Evolutionary conservation across 2,329 filamentous ascomycete genomes (phyloP).

Genomic region (Mycosphaerella sp.): DNA sequence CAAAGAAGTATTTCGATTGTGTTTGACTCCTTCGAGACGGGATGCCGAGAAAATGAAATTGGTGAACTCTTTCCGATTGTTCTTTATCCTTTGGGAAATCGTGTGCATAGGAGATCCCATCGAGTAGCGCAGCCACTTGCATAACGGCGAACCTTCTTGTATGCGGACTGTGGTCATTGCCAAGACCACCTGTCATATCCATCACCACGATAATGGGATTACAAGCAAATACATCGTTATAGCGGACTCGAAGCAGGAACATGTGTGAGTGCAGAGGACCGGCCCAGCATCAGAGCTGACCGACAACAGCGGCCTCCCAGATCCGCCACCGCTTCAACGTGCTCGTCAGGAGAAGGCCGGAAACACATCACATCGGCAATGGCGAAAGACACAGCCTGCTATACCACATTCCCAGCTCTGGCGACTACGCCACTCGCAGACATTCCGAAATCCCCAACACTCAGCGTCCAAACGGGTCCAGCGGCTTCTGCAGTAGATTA

Average conservation of each 20-base stretch:
- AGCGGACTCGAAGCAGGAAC: neutral
- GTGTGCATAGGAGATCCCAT: too few relatives aligned
- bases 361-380: conserved; percentile 7
- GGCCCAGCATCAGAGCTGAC: neutral
- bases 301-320: conserved; percentile 8
- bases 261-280: conserved; percentile 1
- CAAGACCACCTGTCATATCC: neutral
- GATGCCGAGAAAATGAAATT: too few relatives aligned
- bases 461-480: neutral
- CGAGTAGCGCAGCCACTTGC: too few relatives aligned
- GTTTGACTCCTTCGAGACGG: too few relatives aligned
- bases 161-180: neutral
- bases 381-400: conserved; percentile 10
- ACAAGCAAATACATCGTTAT: neutral
- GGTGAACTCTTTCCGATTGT: too few relatives aligned
- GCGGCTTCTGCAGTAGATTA: conserved; percentile 3
- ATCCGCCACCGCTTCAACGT: conserved; percentile 14
- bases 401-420: conserved; percentile 9
- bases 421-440: conserved; percentile 1
- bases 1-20: too few relatives aligned
- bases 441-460: neutral
- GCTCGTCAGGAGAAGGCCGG: conserved; percentile 6
- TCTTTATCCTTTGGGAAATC: too few relatives aligned
- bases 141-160: neutral
- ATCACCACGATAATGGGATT: neutral